Evolutionary conservation across 805 yeast genomes (phyloP), one percentile per base, ranked within the genome.

Genomic region (Yarrowia keelungensis): DNA sequence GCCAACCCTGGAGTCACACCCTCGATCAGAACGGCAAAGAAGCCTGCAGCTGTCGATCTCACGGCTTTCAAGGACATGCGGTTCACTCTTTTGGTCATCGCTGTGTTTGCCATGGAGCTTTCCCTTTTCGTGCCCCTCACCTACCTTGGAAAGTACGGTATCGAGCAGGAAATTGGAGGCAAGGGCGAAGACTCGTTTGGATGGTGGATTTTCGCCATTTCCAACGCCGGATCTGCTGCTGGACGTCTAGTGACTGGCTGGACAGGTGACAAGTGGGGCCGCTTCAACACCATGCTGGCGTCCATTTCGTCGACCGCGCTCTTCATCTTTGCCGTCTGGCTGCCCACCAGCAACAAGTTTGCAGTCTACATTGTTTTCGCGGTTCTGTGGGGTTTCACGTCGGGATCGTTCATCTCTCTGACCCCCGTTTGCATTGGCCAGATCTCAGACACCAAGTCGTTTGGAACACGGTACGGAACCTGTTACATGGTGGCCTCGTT

Each of bases 391-490:
- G 92, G 92, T 0, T 85, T 87, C 72, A 82, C 84, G 69, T 81
- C 85, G 39, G 87, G 91, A 3, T 84, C 89, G 19, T 85, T 89
- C 5, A 78, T 90, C 50, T 83, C 90, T 0, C 74, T 89, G 62
- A 84, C 89, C 0, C 92, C 94, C 0, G 87, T 86, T 4, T 89
- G 93, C 70, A 82, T 88, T n/a, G 85, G 90, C 0, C 84, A 85
- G 56, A 85, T 90, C 38, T 84, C 88, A n/a, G 83, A 82, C 15
- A 87, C 88, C 0, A 80, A 82, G 69, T 84, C 87, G 68, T 89
- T 88, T 75, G 93, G 93, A 19, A 86, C 85, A 71, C 78, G 89
- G 22, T 89, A 86, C 71, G 92, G 92, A 0, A 82, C 91, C 15
- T 83, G 87, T 70, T 88, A 87, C 75, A 86, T 86, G 61, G 71